Base-by-base conservation (phyloP, 495 filamentous ascomycete species). In the Penicillium egyptiacum region DNA sequence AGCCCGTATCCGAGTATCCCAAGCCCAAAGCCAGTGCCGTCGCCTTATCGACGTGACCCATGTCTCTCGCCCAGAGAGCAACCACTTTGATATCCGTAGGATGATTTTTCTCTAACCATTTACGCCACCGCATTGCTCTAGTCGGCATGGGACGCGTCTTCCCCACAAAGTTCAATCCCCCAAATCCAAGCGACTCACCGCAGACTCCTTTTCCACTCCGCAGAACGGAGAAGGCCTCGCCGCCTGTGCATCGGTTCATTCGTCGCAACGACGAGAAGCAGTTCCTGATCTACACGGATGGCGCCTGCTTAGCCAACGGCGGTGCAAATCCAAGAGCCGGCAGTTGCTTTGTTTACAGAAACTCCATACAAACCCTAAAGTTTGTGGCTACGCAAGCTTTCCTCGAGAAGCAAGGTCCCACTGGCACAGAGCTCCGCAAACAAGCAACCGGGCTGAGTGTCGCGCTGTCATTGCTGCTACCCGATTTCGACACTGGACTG, bases 401-500 rank as follows among this genome's bases (percentile, higher is more conserved):
- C 35, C 35, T 39, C 16, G 35, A 39, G 6, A 39, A n/a, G n/a
- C 14, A n/a, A 8, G 16, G 35, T 8, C 35, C 35, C 16, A 39
- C 35, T 5, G 35, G 35, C 6, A 39, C 8, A 2, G 16, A 6
- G 16, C 14, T 5, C 35, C 5, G 16, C 35, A 39, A 48, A 78
- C 74, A 2, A 76, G 68, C 61, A 73, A 75, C 40, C 63, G 73
- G 0, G 76, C 74, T 25, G 70, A 77, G 54, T 65, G 78, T 5
- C 75, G 75, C 3, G 74, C 74, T 5, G 72, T 73, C 19, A 64
- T 78, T 47, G 75, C 63, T 28, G 75, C 74, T 23, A 50, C 72
- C 1, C 68, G 63, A 4, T 68, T 62, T 37, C 19, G 22, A 10
- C 4, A 25, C 19, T 58, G 55, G 59, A 1, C 1, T 16, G 2